A percentile compares a stretch with the other conserved stretches of the same genome.
Evolutionary conservation across 1,284 basidiomycete genomes (phyloP).

Genomic region (Bjerkandera adusta): DNA sequence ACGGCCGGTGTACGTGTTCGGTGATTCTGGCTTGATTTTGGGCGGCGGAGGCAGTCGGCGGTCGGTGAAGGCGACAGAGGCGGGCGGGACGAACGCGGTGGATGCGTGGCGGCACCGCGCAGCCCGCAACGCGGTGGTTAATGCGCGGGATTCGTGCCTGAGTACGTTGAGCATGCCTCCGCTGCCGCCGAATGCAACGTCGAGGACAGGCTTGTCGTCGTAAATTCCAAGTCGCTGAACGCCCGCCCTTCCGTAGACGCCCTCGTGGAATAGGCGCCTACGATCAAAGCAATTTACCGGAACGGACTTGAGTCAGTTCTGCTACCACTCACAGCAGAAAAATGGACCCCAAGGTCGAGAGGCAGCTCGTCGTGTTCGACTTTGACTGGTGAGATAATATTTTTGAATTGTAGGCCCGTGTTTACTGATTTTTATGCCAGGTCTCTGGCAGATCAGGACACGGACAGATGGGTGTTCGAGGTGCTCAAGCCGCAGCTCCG

Average conservation of each 20-base stretch:
- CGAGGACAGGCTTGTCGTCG: no score
- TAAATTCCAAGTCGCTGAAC: no score
- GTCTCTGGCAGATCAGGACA: slow-evolving; percentile 94
- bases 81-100: slow-evolving; percentile 32
- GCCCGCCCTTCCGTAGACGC: no score
- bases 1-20: slow-evolving; percentile 88
- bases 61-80: slow-evolving; percentile 27
- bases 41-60: slow-evolving; percentile 20
- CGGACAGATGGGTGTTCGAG: slow-evolving; percentile 96
- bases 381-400: slow-evolving; percentile 85
- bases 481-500: slow-evolving; percentile 86
- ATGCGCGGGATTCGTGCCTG: slow-evolving; percentile 7
- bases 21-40: slow-evolving; percentile 47
- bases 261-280: not conserved
- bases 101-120: slow-evolving; percentile 9
- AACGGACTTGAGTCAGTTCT: not conserved
- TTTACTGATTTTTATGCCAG: slow-evolving; percentile 33
- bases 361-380: slow-evolving; percentile 91
- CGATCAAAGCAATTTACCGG: no score
- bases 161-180: slow-evolving; percentile 17
- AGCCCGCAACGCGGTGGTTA: not conserved
- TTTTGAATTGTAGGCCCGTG: slow-evolving; percentile 7
- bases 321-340: slow-evolving; percentile 3
- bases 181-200: not conserved
- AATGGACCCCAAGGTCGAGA: slow-evolving; percentile 42